phyloP scores from a whole-genome alignment of 768 basidiomycete genomes.

The Brasilioporus rufonigricans region DNA sequence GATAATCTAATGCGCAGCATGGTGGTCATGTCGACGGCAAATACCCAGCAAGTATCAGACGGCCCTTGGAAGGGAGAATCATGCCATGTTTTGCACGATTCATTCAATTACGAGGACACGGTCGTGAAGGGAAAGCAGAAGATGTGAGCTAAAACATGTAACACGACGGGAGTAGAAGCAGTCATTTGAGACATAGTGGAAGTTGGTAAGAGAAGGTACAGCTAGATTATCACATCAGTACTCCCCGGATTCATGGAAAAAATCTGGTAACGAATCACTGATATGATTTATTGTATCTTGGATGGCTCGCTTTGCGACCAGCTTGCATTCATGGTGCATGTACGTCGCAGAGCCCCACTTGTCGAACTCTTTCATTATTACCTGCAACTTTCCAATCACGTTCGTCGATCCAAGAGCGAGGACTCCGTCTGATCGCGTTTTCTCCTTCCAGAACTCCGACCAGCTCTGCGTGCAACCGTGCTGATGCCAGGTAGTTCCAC shows the following conservation, averaged over 20 bases:
- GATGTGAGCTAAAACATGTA: slow-evolving; percentile 8
- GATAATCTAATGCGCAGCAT: slow-evolving; percentile 42
- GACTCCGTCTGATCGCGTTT: slow-evolving; percentile 59
- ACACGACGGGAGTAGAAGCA: background rate
- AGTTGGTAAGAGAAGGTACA: background rate
- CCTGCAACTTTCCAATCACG: slow-evolving; percentile 61
- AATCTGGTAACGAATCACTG: slow-evolving; percentile 61
- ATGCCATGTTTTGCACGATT: slow-evolving; percentile 10
- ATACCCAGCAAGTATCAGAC: slow-evolving; percentile 17
- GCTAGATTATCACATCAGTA: slow-evolving; percentile 14
- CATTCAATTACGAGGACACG: slow-evolving; percentile 25
- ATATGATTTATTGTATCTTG: slow-evolving; percentile 52
- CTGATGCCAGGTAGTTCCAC: slow-evolving; percentile 70
- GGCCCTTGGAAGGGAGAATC: slow-evolving; percentile 31
- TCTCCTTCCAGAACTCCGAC: slow-evolving; percentile 80
- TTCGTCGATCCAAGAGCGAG: slow-evolving; percentile 61
- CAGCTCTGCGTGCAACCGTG: slow-evolving; percentile 70
- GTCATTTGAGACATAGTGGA: background rate
- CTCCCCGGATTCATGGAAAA: slow-evolving; percentile 45
- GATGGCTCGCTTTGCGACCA: slow-evolving; percentile 54
- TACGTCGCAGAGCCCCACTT: slow-evolving; percentile 71
- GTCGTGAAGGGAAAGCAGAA: slow-evolving; percentile 27
- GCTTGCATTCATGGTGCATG: slow-evolving; percentile 75
- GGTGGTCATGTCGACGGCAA: slow-evolving; percentile 29
- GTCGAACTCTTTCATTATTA: slow-evolving; percentile 66